Base-by-base conservation (phyloP, 768 basidiomycete species). In the Boletus barrowsii region DNA sequence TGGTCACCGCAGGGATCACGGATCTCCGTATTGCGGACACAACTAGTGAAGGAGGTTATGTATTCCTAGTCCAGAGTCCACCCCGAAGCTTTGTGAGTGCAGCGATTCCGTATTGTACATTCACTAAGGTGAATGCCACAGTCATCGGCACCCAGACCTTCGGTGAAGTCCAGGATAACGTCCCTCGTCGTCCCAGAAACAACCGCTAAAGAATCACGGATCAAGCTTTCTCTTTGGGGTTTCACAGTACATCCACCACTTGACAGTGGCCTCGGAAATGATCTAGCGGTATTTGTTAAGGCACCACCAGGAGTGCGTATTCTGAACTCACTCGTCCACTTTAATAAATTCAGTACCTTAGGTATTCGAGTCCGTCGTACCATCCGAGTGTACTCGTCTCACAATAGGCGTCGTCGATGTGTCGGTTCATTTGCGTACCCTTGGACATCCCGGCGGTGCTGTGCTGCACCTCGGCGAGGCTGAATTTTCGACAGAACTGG, bases 341-440 rank as follows among this genome's bases (percentile, higher is more conserved):
- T 56, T 45, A 55, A 47, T 26, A 39, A 40, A 54, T 22, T 30
- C 18, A 26, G 45, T 29, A 17, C 45, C 35, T 7, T 55, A 84
- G 93, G 88, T 90, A 1, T 99, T 99, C 64, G 95, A 95, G 68
- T 81, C 92, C 22, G 93, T 97, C 13, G 83, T 93, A 15, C 97
- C 97, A 2, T 93, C 80, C 51, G 97, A 98, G 67, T 73, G 87
- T 41, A 98, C 93, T 7, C 75, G 76, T 11, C 71, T 98, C 24
- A 74, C 78, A n/a, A 55, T 95, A 33, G 81, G 78, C 57, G 62
- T 93, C 20, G 54, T 73, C 17, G 87, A 94, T 61, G 80, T 84
- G 10, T 88, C 90, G 0, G 61, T 90, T 11, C 83, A 84, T 47
- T 55, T 81, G 2, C 73, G 82, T 20, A 80, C 87, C 1, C 80